Evolutionary conservation across 2,329 filamentous ascomycete genomes (phyloP).

Genomic region (Fusarium palustre): DNA sequence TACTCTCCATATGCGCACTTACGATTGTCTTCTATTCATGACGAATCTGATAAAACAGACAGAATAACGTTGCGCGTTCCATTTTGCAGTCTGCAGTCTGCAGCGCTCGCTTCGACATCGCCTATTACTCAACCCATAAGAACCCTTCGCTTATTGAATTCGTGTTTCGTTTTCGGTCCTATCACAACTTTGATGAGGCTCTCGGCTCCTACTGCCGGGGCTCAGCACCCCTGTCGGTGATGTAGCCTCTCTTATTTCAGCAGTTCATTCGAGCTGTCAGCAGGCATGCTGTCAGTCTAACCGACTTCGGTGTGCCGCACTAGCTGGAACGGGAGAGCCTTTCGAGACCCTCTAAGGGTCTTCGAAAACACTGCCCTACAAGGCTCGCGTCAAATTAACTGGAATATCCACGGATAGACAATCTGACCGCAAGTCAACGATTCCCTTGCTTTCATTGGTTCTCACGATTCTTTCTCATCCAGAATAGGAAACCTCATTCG

Average conservation of each 20-base stretch:
- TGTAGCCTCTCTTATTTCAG: background rate
- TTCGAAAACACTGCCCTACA: slow-evolving; percentile 34
- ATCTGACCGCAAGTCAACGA: slow-evolving; percentile 11
- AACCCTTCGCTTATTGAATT: background rate
- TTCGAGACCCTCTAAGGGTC: slow-evolving; percentile 37
- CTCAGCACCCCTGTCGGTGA: background rate
- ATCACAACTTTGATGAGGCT: background rate
- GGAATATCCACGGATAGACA: slow-evolving; percentile 1
- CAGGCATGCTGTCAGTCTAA: background rate
- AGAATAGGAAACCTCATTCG: slow-evolving; percentile 41
- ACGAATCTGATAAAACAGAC: background rate
- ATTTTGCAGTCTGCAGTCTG: background rate
- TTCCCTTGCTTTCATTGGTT: slow-evolving; percentile 18
- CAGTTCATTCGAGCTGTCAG: slow-evolving; percentile 22
- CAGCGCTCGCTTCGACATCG: background rate
- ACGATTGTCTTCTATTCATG: background rate
- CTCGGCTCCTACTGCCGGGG: background rate
- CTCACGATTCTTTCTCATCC: background rate
- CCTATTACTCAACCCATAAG: background rate
- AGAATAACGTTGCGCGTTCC: background rate
- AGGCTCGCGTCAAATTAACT: slow-evolving; percentile 15
- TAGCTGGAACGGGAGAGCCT: slow-evolving; percentile 39
- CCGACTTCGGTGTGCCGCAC: slow-evolving; percentile 40
- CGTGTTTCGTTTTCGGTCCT: background rate
- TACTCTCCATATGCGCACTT: background rate